Evolutionary conservation across 257 asterid species (phyloP), one percentile per base, ranked within the genome.

Genomic region (Nicotiana undulata): DNA sequence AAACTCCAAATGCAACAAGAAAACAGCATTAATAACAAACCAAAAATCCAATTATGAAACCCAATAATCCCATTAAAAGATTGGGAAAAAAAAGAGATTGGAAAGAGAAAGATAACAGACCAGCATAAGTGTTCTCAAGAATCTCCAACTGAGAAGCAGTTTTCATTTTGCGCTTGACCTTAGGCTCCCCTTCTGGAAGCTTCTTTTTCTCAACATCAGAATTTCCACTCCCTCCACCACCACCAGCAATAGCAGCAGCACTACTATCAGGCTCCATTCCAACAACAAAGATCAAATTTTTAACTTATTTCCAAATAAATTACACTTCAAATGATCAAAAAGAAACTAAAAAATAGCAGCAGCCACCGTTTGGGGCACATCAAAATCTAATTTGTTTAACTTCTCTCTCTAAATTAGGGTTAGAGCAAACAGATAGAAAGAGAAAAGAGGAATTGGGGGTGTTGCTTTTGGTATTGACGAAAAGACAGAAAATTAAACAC

Each of bases 81-180:
- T n/a, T n/a, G n/a, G n/a, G n/a, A 17, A 55, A 15, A 5, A 40
- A 2, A 2, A 9, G 52, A 32, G 63, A 77, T 6, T 58, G 20
- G 51, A 8, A 61, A 24, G n/a, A 37, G 17, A 72, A 68, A 75
- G 22, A 11, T 12, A 76, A 89, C 97, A 80, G 70, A 92, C 98
- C 46, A 29, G 96, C 92, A 88, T 94, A 93, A 63, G 96, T 89
- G 82, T 88, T 90, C 84, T 94, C 98, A 18, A 94, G 98, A 81
- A 88, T 81, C 85, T 94, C 94, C 87, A 91, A 86, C 91, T 93
- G 98, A 63, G 91, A 86, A 82, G 98, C 91, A 67, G 98, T 94
- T 89, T 93, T 94, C 97, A 93, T 93, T 86, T 89, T 90, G 82
- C 98, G 91, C 88, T 93, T 94, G 59, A 85, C 90, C 85, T 82